Evolutionary conservation across 2,329 filamentous ascomycete genomes (phyloP).

Genomic region (Cercospora sp.): DNA sequence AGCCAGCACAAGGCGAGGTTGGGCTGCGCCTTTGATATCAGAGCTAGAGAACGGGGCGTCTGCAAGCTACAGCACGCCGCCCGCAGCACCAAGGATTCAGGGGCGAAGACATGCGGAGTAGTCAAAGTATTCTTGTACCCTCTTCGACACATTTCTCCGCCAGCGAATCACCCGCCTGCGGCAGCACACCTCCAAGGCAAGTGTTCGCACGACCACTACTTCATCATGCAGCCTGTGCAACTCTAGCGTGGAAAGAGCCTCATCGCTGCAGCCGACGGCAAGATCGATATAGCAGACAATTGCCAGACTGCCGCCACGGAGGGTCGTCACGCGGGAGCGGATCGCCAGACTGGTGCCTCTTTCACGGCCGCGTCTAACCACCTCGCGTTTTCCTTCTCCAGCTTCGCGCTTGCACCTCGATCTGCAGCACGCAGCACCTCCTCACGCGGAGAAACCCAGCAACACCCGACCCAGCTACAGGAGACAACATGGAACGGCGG

Average conservation of each 20-base stretch:
- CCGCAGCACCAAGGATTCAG: slow-evolving; percentile 26
- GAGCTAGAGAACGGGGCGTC: slow-evolving; percentile 13
- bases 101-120: slow-evolving; percentile 27
- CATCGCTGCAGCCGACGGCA: background rate
- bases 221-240: background rate
- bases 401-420: background rate
- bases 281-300: background rate
- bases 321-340: background rate
- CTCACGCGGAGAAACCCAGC: slow-evolving; percentile 1
- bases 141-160: slow-evolving; percentile 20
- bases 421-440: slow-evolving; percentile 5
- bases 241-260: background rate
- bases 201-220: slow-evolving; percentile 23
- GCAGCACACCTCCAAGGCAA: slow-evolving; percentile 13
- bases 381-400: background rate
- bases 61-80: slow-evolving; percentile 21
- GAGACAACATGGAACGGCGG: background rate
- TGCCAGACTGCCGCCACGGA: background rate
- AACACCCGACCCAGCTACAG: background rate
- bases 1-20: slow-evolving; percentile 1
- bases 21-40: slow-evolving; percentile 10
- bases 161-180: slow-evolving; percentile 21
- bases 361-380: background rate
- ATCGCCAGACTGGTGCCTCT: background rate
- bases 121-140: slow-evolving; percentile 18